Percentiles rank a stretch among this genome's conserved stretches.
Evolutionary conservation across 768 basidiomycete genomes (phyloP).

Genomic region (Candolleomyces efflorescens): DNA sequence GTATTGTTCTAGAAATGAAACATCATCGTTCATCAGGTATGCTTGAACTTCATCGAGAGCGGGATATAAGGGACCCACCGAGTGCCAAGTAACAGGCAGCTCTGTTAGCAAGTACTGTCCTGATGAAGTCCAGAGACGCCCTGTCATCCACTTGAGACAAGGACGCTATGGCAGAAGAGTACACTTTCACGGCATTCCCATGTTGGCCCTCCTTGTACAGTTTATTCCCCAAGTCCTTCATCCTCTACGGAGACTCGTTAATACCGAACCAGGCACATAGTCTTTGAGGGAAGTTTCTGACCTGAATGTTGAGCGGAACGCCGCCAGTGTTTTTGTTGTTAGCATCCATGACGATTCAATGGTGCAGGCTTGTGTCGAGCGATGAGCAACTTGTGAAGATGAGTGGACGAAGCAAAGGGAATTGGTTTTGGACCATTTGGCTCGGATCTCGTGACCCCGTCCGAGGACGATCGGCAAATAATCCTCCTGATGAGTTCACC

Average conservation of each 20-base stretch:
- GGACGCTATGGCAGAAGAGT: background rate
- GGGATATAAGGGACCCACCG: background rate
- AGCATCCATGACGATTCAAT: too few species aligned
- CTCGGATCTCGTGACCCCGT: background rate
- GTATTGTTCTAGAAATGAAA: background rate
- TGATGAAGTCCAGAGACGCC: background rate
- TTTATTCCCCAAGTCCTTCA: background rate
- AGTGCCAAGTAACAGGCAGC: slow-evolving; percentile 10
- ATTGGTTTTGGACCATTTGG: background rate
- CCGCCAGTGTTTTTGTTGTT: background rate
- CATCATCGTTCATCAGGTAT: background rate
- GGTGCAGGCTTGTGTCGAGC: too few species aligned
- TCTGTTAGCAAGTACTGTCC: slow-evolving; percentile 8
- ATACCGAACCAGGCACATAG: background rate
- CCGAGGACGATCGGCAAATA: background rate
- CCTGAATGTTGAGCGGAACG: background rate
- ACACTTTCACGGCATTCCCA: background rate
- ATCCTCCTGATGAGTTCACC: too few species aligned
- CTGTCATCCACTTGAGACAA: background rate
- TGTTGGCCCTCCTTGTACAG: background rate
- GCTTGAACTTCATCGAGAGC: too few species aligned
- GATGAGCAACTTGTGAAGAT: too few species aligned
- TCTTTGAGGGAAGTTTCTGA: background rate
- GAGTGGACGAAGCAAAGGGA: too few species aligned
- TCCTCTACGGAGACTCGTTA: background rate